Base-by-base conservation (phyloP, 371 early-diverging fungal genomes). In the Massospora cicadina region DNA sequence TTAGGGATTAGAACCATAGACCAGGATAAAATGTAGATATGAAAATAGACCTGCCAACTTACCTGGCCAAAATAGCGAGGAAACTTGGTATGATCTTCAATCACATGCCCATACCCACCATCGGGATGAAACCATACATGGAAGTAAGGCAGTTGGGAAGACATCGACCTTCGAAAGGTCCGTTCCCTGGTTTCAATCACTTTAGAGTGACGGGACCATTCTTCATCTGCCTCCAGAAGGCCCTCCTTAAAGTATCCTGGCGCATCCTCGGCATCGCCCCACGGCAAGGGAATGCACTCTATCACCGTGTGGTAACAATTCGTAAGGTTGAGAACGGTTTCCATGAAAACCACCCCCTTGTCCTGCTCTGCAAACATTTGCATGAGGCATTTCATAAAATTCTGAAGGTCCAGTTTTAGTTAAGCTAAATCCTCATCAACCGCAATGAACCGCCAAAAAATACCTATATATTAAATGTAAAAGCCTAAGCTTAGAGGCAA, bases 71-170 rank as follows among this genome's bases (percentile, higher is more conserved):
- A 90, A 82, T 86, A 91, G 33, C 79, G 78, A 30, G 81, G 84
- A 71, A 93, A 96, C 31, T 72, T 68, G 28, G 84, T 79, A 0
- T 78, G 67, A 54, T 90, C 81, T 71, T 97, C 98, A 72, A 97
- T 94, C n/a, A 95, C 88, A 71, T 97, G 98, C 0, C 95, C 98
- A 64, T 81, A 81, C 0, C 98, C 93, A 43, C 83, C 78, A 65
- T 91, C 85, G 1, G 88, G 83, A 31, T 87, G 85, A 66, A 83
- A 87, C 98, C 98, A 97, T 0, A 95, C 93, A 67, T 97, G 98
- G 68, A 97, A 94, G 70, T 89, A 97, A 1, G 95, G 93, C 68
- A 95, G 62, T 55, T 87, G 78, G 25, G 80, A 76, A 2, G 84
- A 83, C 77, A 90, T 74, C 0, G 83, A 77, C 30, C 79, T 68